Evolutionary conservation across 1,284 basidiomycete species (phyloP).

Genomic region (Fistulina hepatica): DNA sequence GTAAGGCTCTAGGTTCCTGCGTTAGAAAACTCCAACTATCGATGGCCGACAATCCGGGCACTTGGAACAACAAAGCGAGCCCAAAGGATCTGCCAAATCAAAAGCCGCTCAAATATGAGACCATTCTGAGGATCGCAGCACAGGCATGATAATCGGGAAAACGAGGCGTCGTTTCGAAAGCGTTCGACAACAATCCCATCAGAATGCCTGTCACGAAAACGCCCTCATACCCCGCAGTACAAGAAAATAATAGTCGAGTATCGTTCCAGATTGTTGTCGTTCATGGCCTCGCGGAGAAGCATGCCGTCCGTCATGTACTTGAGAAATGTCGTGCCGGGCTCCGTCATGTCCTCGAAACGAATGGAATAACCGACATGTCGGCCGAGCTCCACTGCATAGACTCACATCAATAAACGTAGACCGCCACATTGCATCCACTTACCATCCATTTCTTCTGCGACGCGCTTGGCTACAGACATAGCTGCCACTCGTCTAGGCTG

Average conservation of each 20-base stretch:
- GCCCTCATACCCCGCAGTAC: conserved; percentile 96
- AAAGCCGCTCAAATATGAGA: no score
- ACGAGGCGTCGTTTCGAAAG: conserved; percentile 66
- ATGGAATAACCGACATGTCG: conserved; percentile 91
- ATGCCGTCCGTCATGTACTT: conserved; percentile 98
- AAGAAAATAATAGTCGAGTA: conserved; percentile 91
- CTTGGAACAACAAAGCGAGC: conserved; percentile 46
- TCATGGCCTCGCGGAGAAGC: conserved; percentile 83
- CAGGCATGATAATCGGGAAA: conserved; percentile 93
- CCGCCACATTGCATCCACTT: background rate
- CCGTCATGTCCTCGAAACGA: conserved; percentile 83
- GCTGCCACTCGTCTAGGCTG: conserved; percentile 94
- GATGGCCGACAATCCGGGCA: conserved; percentile 76
- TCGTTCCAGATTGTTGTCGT: conserved; percentile 63
- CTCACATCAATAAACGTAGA: background rate
- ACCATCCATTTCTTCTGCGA: conserved; percentile 57
- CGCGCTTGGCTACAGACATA: conserved; percentile 83
- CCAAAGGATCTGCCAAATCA: no score
- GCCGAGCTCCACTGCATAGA: conserved; percentile 45
- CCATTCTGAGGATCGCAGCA: no score
- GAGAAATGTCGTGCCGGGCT: conserved; percentile 58
- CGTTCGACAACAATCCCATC: conserved; percentile 83
- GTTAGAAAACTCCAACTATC: conserved; percentile 79
- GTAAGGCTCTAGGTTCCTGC: conserved; percentile 63
- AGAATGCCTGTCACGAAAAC: conserved; percentile 91